Evolutionary conservation across 2,329 filamentous ascomycete genomes (phyloP), one percentile per base, ranked within the genome.

Genomic region (Trichothecium roseum): DNA sequence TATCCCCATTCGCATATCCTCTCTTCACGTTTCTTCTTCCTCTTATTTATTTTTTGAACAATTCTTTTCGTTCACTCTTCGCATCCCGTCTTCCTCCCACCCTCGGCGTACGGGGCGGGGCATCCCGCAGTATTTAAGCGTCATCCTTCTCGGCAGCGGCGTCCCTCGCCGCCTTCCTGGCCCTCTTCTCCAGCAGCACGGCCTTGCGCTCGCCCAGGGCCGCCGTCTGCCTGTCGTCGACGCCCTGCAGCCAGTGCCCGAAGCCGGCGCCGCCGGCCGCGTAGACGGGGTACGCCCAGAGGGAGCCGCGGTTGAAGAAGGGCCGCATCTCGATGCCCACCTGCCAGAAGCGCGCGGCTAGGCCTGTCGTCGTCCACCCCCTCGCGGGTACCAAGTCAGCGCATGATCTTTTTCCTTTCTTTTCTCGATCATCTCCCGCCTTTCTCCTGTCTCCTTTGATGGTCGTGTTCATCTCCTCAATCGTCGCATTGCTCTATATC

Each of bases 311-410:
- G 64, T 82, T 80, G 73, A 96, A 85, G 62, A 95, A 81, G 35
- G 89, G 91, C 43, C 88, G 86, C 87, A 94, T 94, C 69, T 98
- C 87, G 59, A 98, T 91, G 55, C 89, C 91, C 59, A 98, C 81
- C 64, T 96, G 91, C 85, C 88, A 95, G 63, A 91, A 75, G 51
- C 89, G 84, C 55, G 88, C 82, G 56, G 84, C 87, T 52, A 95
- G 66, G 70, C 91, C 91, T 98, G 50, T 40, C 9, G 4, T 13
- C 18, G 18, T 18, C 7, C 18, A 32, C n/a, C n/a, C n/a, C n/a
- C n/a, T 8, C 9, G 22, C 7, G 30, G 6, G 15, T 13, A 16
- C 5, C 15, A 10, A 17, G 8, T 30, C n/a, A n/a, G n/a, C n/a
- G n/a, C n/a, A 24, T 32, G 6, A 14, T 2, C 4, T 18, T 30